A percentile compares a stretch with the other conserved stretches of the same genome.
Evolutionary conservation across 768 basidiomycete species (phyloP).

Genomic region (Mycena floridula): DNA sequence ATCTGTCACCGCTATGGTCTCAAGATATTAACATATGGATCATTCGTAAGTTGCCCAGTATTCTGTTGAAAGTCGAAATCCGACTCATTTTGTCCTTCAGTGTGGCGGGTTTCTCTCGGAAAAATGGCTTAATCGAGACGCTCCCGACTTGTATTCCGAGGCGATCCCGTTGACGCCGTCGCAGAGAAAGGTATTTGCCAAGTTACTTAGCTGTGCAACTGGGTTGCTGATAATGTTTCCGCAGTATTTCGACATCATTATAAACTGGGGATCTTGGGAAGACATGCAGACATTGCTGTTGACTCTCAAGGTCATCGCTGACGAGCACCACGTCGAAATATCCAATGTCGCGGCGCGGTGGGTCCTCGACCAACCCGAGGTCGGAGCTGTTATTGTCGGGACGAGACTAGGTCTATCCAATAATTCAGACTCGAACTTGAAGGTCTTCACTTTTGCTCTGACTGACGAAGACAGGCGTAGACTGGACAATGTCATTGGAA

Average conservation of each 20-base stretch:
- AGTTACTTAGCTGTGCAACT: too few species aligned
- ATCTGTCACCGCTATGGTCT: slow-evolving; percentile 48
- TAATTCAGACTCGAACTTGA: slow-evolving; percentile 46
- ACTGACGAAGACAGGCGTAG: slow-evolving; percentile 34
- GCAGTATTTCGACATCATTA: slow-evolving; percentile 53
- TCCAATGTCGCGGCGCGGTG: slow-evolving; percentile 56
- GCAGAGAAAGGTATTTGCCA: slow-evolving; percentile 50
- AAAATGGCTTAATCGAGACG: slow-evolving; percentile 40
- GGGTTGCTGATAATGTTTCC: too few species aligned
- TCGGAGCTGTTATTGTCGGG: slow-evolving; percentile 57
- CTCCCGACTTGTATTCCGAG: slow-evolving; percentile 44
- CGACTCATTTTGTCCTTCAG: slow-evolving; percentile 23
- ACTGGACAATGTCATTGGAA: slow-evolving; percentile 43
- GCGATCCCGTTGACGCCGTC: slow-evolving; percentile 45
- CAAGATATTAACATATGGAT: slow-evolving; percentile 57
- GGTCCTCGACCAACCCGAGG: slow-evolving; percentile 50
- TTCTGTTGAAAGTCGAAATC: neutral
- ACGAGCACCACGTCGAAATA: slow-evolving; percentile 44
- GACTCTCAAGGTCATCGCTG: slow-evolving; percentile 40
- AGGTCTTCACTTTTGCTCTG: slow-evolving; percentile 38
- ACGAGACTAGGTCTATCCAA: slow-evolving; percentile 50
- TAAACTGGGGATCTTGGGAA: slow-evolving; percentile 51
- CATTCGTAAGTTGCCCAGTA: slow-evolving; percentile 34
- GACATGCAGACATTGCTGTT: slow-evolving; percentile 46
- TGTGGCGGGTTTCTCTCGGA: slow-evolving; percentile 60